These are phyloP conservation scores for Pseudocercospora vitis DNA, from an alignment of 2,329 filamentous ascomycete species.

Conservation along the genomic window DNA sequence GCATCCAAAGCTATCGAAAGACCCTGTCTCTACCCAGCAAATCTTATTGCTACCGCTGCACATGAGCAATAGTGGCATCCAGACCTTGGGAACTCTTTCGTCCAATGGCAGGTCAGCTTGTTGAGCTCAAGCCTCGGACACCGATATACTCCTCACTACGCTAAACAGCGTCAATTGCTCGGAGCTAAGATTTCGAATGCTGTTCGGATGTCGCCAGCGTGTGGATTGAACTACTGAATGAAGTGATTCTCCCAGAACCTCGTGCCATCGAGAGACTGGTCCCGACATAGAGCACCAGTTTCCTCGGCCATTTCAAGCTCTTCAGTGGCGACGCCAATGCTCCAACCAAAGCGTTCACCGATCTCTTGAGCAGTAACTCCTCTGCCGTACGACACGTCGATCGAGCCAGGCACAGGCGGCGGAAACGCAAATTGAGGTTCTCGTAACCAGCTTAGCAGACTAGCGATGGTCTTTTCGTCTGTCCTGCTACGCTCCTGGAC, in stretches of 20 bases:
- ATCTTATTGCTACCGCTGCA: not conserved
- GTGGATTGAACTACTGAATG: not conserved
- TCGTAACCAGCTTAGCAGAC: slow-evolving; percentile 73
- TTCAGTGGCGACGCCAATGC: slow-evolving; percentile 90
- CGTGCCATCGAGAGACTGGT: slow-evolving; percentile 86
- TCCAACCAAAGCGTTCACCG: slow-evolving; percentile 92
- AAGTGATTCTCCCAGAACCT: slow-evolving; percentile 83
- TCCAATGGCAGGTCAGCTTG: not conserved
- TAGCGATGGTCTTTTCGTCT: slow-evolving; percentile 82
- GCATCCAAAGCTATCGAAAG: not conserved
- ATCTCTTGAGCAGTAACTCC: slow-evolving; percentile 88
- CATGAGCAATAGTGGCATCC: not conserved
- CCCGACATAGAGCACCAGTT: slow-evolving; percentile 78
- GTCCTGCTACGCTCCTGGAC: slow-evolving; percentile 86
- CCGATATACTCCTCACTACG: not conserved
- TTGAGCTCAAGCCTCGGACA: not conserved
- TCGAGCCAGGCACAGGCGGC: slow-evolving; percentile 63
- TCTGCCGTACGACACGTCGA: slow-evolving; percentile 74
- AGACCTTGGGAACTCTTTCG: not conserved
- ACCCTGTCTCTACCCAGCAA: not conserved
- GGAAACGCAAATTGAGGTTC: slow-evolving; percentile 43
- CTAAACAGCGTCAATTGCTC: not conserved
- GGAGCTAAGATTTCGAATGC: not conserved
- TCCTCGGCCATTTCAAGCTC: slow-evolving; percentile 98
- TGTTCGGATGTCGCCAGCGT: not conserved